Conservation (phyloP, 2,329 filamentous ascomycete species). For the Coniochaeta sp. region DNA sequence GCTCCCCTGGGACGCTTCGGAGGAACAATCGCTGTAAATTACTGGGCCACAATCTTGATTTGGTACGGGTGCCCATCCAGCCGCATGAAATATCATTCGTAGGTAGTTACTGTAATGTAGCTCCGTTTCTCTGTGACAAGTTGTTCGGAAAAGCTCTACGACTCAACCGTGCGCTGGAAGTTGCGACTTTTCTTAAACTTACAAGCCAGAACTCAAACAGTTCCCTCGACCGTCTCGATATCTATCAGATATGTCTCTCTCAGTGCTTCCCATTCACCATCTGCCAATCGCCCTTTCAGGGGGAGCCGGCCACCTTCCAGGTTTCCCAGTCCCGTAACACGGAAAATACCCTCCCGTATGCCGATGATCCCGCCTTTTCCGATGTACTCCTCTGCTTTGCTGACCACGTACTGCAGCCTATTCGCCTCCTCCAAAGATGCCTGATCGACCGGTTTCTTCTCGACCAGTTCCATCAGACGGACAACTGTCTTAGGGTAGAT, state of each 20-base stretch:
- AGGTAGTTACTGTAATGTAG: too few species aligned
- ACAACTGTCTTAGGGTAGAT: constrained; percentile 58
- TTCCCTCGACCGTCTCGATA: constrained; percentile 11
- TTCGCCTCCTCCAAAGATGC: constrained; percentile 39
- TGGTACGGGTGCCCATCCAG: too few species aligned
- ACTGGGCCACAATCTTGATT: too few species aligned
- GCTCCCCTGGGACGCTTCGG: too few species aligned
- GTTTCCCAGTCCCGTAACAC: constrained; percentile 49
- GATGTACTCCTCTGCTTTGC: constrained; percentile 54
- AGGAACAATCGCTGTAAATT: too few species aligned
- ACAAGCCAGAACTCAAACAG: too few species aligned
- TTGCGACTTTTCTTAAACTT: too few species aligned
- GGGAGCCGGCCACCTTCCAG: constrained; percentile 52
- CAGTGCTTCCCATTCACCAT: constrained; percentile 47
- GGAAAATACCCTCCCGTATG: constrained; percentile 54
- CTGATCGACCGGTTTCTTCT: constrained; percentile 14
- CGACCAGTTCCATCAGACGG: constrained; percentile 41
- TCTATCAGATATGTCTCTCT: constrained; percentile 23
- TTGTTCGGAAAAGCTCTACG: too few species aligned
- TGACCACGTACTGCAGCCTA: constrained; percentile 53
- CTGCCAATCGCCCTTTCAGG: constrained; percentile 46
- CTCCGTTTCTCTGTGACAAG: too few species aligned
- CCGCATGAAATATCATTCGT: too few species aligned
- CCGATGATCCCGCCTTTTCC: constrained; percentile 54
- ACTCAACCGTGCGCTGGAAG: too few species aligned